These are phyloP conservation scores for Hamigera avellanea DNA, from an alignment of 495 filamentous ascomycete genomes.

Conservation along the genomic window DNA sequence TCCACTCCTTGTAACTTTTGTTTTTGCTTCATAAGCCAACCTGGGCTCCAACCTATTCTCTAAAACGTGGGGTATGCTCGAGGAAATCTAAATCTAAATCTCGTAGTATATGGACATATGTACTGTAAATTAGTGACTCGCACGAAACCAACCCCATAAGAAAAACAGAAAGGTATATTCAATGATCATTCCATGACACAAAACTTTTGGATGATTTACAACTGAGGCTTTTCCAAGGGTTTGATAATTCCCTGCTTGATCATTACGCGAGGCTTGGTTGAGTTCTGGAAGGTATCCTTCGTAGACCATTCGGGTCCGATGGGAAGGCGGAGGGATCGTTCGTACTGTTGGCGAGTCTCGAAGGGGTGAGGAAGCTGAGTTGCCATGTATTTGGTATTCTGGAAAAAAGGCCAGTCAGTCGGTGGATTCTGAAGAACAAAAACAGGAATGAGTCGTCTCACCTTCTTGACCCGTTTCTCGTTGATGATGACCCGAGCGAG, in stretches of 20 bases:
- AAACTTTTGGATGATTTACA: slow-evolving; percentile 20
- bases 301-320: slow-evolving; percentile 92
- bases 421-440: too few species aligned
- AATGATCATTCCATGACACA: too few species aligned
- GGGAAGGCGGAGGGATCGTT: slow-evolving; percentile 73
- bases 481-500: slow-evolving; percentile 80
- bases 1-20: too few species aligned
- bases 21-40: too few species aligned
- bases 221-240: slow-evolving; percentile 70
- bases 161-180: too few species aligned
- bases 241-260: slow-evolving; percentile 87
- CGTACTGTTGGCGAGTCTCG: slow-evolving; percentile 80
- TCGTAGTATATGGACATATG: too few species aligned
- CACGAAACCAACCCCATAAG: too few species aligned
- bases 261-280: slow-evolving; percentile 83
- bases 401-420: background rate
- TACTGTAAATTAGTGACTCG: too few species aligned
- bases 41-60: too few species aligned
- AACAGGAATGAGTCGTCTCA: slow-evolving; percentile 19
- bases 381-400: slow-evolving; percentile 85
- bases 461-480: slow-evolving; percentile 86
- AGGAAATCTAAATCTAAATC: too few species aligned
- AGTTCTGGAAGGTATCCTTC: slow-evolving; percentile 81
- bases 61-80: too few species aligned
- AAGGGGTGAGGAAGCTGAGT: slow-evolving; percentile 73